phyloP scores from a whole-genome alignment of 1,139 yeast species.

The Yamadazyma dushanensis region DNA sequence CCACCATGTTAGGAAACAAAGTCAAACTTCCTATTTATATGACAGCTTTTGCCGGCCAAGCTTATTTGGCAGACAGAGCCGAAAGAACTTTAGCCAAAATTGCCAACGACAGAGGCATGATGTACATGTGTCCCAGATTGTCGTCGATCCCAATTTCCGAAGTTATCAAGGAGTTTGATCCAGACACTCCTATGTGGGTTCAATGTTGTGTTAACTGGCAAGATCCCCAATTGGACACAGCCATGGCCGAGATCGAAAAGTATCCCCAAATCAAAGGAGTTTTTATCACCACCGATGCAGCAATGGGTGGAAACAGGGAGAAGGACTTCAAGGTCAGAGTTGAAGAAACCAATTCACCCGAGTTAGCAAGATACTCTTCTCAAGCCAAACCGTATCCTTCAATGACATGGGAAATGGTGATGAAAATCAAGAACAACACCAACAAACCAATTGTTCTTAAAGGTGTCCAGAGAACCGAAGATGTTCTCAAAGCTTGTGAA shows the following conservation, averaged over 20 bases:
- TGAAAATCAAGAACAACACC: conserved; percentile 18
- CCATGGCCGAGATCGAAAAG: conserved; percentile 18
- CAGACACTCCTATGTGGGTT: conserved; percentile 26
- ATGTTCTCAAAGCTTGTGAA: conserved; percentile 45
- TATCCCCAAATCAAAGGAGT: conserved; percentile 24
- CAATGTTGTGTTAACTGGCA: conserved; percentile 47
- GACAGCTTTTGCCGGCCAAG: conserved; percentile 59
- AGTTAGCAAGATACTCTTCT: conserved; percentile 9
- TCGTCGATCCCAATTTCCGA: conserved; percentile 54
- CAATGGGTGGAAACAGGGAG: conserved; percentile 26
- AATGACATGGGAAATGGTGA: conserved; percentile 20
- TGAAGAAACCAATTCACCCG: conserved; percentile 11
- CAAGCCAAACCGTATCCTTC: conserved; percentile 10
- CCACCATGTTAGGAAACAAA: conserved; percentile 46
- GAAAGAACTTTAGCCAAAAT: conserved; percentile 51
- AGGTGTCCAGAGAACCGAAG: conserved; percentile 53
- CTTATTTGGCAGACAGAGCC: conserved; percentile 55
- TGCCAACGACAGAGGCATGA: conserved; percentile 42
- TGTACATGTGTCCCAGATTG: conserved; percentile 57
- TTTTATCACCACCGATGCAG: conserved; percentile 28
- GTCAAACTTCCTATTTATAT: conserved; percentile 55
- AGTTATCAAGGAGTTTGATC: conserved; percentile 17
- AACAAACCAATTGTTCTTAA: conserved; percentile 41
- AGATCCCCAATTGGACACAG: conserved; percentile 18
- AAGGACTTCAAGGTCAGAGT: conserved; percentile 22